Conservation (phyloP, 2,329 filamentous ascomycete genomes). For the Neofusicoccum kwambonambiense region DNA sequence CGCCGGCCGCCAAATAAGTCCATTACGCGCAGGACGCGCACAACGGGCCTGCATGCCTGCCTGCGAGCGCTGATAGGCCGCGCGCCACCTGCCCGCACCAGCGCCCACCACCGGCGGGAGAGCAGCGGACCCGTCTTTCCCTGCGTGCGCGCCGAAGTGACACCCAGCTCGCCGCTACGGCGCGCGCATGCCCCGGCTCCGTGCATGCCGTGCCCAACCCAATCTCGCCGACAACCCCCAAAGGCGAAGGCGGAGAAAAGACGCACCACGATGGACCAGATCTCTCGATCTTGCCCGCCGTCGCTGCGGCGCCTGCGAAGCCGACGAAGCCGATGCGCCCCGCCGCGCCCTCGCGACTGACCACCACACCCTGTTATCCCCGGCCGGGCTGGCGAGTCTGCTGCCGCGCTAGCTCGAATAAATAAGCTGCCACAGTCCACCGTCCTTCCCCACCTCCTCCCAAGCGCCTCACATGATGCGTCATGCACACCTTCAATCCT, state of each 20-base stretch:
- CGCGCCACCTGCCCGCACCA: neutral
- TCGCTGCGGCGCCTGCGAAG: neutral
- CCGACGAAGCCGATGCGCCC: neutral
- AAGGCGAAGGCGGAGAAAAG: neutral
- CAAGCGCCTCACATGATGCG: conserved; percentile 9
- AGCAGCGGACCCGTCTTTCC: neutral
- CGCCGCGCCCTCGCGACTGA: too few relatives aligned
- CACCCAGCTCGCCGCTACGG: neutral
- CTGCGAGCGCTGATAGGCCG: neutral
- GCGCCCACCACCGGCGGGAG: neutral
- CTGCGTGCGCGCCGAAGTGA: neutral
- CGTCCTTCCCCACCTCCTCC: neutral
- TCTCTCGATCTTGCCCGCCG: conserved; percentile 3
- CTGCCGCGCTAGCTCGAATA: neutral
- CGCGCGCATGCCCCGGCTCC: neutral
- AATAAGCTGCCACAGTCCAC: conserved; percentile 12
- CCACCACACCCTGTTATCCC: neutral
- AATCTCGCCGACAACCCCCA: neutral
- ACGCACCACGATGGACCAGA: neutral
- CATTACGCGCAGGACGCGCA: conserved; percentile 14
- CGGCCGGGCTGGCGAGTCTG: neutral
- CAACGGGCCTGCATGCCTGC: neutral
- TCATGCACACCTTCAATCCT: neutral
- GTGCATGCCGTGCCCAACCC: neutral
- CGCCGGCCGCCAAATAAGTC: neutral